Evolutionary conservation across 75 land plant genomes (phyloP).

Genomic region (Adiantum capillusveneris): DNA sequence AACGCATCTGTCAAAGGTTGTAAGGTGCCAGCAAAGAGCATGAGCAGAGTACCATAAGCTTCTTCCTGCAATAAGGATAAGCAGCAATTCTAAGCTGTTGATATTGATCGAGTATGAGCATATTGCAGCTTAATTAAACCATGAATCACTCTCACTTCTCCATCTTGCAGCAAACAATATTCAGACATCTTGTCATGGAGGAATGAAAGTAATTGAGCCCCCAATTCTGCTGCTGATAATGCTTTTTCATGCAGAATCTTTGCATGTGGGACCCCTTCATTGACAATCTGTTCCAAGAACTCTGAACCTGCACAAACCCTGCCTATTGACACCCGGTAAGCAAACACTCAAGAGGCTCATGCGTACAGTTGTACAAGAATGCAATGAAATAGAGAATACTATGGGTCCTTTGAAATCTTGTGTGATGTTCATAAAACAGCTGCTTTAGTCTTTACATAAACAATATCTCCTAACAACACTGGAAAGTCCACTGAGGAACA

Average conservation of each 20-base stretch:
- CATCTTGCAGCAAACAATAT: constrained; percentile 71
- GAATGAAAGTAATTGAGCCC: constrained; percentile 63
- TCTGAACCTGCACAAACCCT: constrained; percentile 94
- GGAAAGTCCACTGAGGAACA: too few species aligned
- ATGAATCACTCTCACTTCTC: constrained; percentile 56
- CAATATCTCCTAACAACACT: too few species aligned
- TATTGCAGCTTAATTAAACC: neutral
- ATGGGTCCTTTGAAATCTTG: too few species aligned
- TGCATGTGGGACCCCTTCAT: constrained; percentile 50
- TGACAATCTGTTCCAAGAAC: constrained; percentile 56
- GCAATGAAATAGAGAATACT: too few species aligned
- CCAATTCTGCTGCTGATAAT: constrained; percentile 47
- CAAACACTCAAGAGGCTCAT: neutral
- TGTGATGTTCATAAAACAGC: too few species aligned
- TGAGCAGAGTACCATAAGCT: constrained; percentile 64
- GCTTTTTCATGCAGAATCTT: constrained; percentile 24
- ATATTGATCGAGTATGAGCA: constrained; percentile 5
- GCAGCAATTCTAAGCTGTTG: too few species aligned
- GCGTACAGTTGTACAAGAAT: neutral
- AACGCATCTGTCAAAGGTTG: constrained; percentile 67
- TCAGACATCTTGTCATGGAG: constrained; percentile 66
- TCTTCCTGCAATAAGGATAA: constrained; percentile 78
- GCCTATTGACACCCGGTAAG: constrained; percentile 8
- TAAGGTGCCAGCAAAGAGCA: constrained; percentile 59
- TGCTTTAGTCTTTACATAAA: too few species aligned